phyloP scores from a whole-genome alignment of 1,139 yeast species.

The Blastobotrys ciferrii region DNA sequence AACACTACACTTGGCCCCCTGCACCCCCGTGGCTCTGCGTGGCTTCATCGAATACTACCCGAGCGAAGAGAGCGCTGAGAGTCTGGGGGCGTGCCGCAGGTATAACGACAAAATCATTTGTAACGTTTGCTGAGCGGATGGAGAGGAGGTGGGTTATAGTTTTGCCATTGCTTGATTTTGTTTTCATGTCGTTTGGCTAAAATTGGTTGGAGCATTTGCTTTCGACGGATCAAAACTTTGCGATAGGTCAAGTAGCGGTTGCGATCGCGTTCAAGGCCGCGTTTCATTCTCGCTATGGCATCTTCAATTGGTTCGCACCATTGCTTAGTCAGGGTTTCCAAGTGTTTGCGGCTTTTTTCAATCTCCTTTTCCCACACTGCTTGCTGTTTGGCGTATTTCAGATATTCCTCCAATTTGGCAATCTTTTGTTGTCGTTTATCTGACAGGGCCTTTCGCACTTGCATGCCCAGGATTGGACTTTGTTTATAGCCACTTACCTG shows the following conservation, averaged over 20 bases:
- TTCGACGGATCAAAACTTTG: constrained; percentile 11
- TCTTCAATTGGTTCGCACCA: constrained; percentile 6
- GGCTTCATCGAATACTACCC: no score
- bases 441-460: constrained; percentile 13
- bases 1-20: no score
- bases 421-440: constrained; percentile 5
- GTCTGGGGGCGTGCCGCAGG: no score
- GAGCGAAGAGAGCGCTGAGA: background rate
- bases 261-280: constrained; percentile 1
- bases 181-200: constrained; percentile 11
- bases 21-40: no score
- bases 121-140: constrained; percentile 1
- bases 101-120: no score
- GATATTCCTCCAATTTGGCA: constrained; percentile 11
- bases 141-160: constrained; percentile 10
- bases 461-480: constrained; percentile 10
- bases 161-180: constrained; percentile 13
- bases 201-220: constrained; percentile 8
- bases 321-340: background rate
- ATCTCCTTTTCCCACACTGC: constrained; percentile 22
- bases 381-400: constrained; percentile 18
- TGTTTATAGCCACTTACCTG: constrained; percentile 18
- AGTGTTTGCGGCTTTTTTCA: background rate
- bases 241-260: constrained; percentile 11
- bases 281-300: constrained; percentile 4